Base-by-base conservation (phyloP, 768 basidiomycete species). In the Tephrocybe sp. region DNA sequence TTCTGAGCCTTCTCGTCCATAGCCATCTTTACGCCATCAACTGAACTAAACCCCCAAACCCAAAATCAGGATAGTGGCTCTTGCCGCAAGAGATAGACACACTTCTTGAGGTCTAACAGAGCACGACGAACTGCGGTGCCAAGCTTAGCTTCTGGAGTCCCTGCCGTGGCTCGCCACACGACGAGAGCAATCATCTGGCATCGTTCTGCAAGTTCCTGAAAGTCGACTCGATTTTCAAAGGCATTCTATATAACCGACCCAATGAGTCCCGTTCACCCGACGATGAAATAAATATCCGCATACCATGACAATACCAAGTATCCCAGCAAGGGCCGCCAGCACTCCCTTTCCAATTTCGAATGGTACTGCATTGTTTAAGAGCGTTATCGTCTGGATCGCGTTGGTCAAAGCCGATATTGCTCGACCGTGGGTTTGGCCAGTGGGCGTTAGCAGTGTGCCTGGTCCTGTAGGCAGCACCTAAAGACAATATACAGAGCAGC, bases 141-240 rank as follows among this genome's bases (percentile, higher is more conserved):
- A 11, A 53, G 38, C 12, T 57, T 30, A 12, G 38, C 26, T n/a
- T 48, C 38, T 3, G 43, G 15, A 45, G 5, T 45, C 8, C 32
- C 30, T 1, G 18, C 30, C 3, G 57, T 55, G 3, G 53, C 50
- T 1, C 42, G 48, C 48, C 52, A 54, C 44, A 57, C 32, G 1
- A 48, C 17, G 3, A 57, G 48, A 6, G 24, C n/a, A 20, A 58
- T 58, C n/a, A 23, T 54, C 20, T 55, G 42, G 21, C 57, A 58
- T 47, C 49, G 53, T 28, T 54, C 57, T n/a, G 36, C 40, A 1
- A 58, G 25, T n/a, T 48, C 53, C 8, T 12, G n/a, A 14, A 57
- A 57, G 24, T 57, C 53, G 15, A 18, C 45, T 15, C 42, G 45
- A 20, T 51, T 56, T 1, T 3, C 21, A 2, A 53, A 40, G 0